Percentiles rank a stretch among this genome's conserved stretches.
Conservation (phyloP, 1,284 basidiomycete genomes). For the Gymnopus androsaceus region DNA sequence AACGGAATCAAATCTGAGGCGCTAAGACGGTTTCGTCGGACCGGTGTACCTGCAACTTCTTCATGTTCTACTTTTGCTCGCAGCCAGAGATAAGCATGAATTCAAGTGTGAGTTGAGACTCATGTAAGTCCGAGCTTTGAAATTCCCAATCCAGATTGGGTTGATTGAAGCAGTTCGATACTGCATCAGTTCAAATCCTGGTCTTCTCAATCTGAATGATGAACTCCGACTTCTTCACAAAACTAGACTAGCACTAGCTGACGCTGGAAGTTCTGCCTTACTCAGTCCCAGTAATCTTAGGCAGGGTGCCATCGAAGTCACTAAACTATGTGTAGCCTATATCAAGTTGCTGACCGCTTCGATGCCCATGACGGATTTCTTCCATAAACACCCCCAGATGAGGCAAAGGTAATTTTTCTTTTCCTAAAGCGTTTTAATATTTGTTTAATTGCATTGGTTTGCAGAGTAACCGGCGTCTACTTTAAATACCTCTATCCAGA, state of each 20-base stretch:
- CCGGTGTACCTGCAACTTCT: too few species aligned
- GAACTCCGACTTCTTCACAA: conserved; percentile 93
- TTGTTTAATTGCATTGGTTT: neutral
- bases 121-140: conserved; percentile 93
- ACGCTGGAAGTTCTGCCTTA: conserved; percentile 89
- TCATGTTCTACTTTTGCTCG: too few species aligned
- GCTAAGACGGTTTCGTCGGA: too few species aligned
- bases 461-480: conserved; percentile 91
- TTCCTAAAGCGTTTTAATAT: neutral
- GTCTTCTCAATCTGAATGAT: conserved; percentile 88
- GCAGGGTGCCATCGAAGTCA: conserved; percentile 83
- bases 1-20: neutral
- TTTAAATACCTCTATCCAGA: conserved; percentile 98
- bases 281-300: conserved; percentile 76
- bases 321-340: conserved; percentile 91
- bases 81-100: too few species aligned
- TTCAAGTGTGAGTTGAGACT: too few species aligned
- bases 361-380: conserved; percentile 94
- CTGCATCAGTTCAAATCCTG: conserved; percentile 82
- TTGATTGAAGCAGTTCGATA: conserved; percentile 98
- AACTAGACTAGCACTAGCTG: conserved; percentile 91
- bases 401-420: conserved; percentile 79
- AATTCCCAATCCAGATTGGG: conserved; percentile 95
- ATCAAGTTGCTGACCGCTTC: conserved; percentile 92
- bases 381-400: conserved; percentile 78